phyloP scores from a whole-genome alignment of 2,329 filamentous ascomycete genomes.

The Pseudohalonectria lignicola region DNA sequence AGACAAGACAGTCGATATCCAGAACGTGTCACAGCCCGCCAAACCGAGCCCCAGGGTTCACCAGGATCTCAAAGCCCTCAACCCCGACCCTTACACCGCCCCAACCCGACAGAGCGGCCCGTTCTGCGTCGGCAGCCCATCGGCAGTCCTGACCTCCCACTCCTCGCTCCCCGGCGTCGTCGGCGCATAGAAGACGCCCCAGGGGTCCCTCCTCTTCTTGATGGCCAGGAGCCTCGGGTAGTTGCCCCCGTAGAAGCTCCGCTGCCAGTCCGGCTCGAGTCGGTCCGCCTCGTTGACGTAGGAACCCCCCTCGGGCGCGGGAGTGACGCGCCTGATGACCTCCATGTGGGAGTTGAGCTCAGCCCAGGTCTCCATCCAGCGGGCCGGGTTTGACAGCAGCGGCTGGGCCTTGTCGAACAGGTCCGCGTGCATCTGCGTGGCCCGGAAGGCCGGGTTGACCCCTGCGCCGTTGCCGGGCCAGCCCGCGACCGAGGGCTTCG shows the following conservation, averaged over 20 bases:
- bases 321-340: slow-evolving; percentile 4
- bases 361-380: neutral
- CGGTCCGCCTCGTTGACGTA: slow-evolving; percentile 10
- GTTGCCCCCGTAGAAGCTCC: slow-evolving; percentile 9
- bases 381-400: neutral
- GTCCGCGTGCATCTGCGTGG: slow-evolving; percentile 7
- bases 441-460: slow-evolving; percentile 10
- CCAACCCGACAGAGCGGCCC: slow-evolving; percentile 10
- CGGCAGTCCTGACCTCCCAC: slow-evolving; percentile 23
- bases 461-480: slow-evolving; percentile 11
- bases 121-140: slow-evolving; percentile 19
- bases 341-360: slow-evolving; percentile 2
- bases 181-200: slow-evolving; percentile 15
- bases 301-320: slow-evolving; percentile 5
- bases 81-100: neutral
- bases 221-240: slow-evolving; percentile 8
- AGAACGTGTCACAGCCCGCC: no score
- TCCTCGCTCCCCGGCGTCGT: slow-evolving; percentile 28
- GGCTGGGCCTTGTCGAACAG: slow-evolving; percentile 4
- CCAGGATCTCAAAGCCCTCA: no score
- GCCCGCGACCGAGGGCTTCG: slow-evolving; percentile 9
- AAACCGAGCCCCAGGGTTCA: no score
- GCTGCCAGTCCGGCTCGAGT: slow-evolving; percentile 8
- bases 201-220: slow-evolving; percentile 9
- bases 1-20: no score